phyloP scores from a whole-genome alignment of 78 protist genomes.

The Tieghemostelium lacteum region DNA sequence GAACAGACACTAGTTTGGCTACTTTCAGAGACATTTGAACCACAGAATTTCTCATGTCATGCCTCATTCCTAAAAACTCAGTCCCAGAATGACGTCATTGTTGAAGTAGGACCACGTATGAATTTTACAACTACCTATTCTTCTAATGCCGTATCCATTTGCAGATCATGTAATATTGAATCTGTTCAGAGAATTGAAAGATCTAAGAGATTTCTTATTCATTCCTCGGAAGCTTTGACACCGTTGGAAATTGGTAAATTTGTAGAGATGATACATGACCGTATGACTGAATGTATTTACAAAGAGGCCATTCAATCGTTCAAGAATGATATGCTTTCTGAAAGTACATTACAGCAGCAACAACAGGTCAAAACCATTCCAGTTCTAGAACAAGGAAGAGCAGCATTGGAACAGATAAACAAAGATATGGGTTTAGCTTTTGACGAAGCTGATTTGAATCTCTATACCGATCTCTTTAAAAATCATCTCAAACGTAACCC shows the following conservation, averaged over 20 bases:
- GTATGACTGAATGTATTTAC: constrained; percentile 92
- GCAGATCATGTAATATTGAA: constrained; percentile 76
- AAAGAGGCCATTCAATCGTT: constrained; percentile 58
- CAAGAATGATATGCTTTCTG: constrained; percentile 54
- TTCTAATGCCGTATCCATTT: constrained; percentile 88
- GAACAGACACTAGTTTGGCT: constrained; percentile 50
- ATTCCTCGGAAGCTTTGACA: neutral
- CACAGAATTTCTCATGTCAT: constrained; percentile 27
- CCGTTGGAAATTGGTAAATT: constrained; percentile 12
- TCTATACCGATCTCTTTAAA: constrained; percentile 80
- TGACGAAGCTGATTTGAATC: constrained; percentile 90
- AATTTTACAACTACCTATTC: constrained; percentile 89
- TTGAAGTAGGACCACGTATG: constrained; percentile 92
- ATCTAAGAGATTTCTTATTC: constrained; percentile 78
- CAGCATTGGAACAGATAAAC: constrained; percentile 80
- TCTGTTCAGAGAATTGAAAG: constrained; percentile 84
- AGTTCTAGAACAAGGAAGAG: constrained; percentile 78
- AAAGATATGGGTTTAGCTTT: constrained; percentile 89
- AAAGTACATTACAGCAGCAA: no score
- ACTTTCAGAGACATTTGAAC: constrained; percentile 82
- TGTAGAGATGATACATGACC: constrained; percentile 87
- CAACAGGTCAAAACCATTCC: constrained; percentile 49
- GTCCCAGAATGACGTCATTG: neutral
- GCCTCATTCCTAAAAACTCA: constrained; percentile 4
- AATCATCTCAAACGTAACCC: constrained; percentile 88